A percentile compares a stretch with the other conserved stretches of the same genome.
Evolutionary conservation across 768 basidiomycete species (phyloP).

Genomic region (Hebeloma cylindrosporum): DNA sequence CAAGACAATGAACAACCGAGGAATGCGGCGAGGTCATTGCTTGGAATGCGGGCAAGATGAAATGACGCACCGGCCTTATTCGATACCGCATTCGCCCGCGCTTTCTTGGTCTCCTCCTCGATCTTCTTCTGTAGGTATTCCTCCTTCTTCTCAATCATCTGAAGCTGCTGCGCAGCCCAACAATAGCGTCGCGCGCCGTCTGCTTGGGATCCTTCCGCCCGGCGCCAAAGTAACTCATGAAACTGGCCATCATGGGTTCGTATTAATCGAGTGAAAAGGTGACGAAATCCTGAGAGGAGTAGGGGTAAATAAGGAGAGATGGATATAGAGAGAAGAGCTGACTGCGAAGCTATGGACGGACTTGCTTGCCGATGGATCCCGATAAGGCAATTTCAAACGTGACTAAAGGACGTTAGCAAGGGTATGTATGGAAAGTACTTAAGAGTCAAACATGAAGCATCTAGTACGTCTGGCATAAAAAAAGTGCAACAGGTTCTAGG

Average conservation of each 20-base stretch:
- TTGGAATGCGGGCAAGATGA: conserved; percentile 2
- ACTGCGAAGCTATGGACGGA: conserved; percentile 14
- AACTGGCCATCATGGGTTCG: conserved; percentile 62
- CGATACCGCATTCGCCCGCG: conserved; percentile 86
- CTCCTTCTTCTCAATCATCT: conserved; percentile 99
- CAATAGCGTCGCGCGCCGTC: conserved; percentile 89
- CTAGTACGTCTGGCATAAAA: conserved; percentile 5
- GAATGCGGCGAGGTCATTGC: neutral
- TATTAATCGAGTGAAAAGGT: conserved; percentile 1
- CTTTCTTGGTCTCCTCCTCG: conserved; percentile 91
- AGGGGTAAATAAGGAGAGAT: neutral
- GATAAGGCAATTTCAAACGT: conserved; percentile 38
- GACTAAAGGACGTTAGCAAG: conserved; percentile 8
- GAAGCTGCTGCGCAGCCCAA: conserved; percentile 86
- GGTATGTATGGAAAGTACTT: neutral
- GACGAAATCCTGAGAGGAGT: conserved; percentile 12
- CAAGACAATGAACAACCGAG: neutral
- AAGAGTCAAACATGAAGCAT: conserved; percentile 8
- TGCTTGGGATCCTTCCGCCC: conserved; percentile 78
- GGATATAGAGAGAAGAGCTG: conserved; percentile 9
- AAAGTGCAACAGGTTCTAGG: conserved; percentile 10
- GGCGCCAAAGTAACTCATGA: conserved; percentile 87
- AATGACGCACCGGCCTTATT: conserved; percentile 83
- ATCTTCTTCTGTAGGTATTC: conserved; percentile 96
- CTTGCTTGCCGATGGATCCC: conserved; percentile 32